Evolutionary conservation across 2,329 filamentous ascomycete species (phyloP), one percentile per base, ranked within the genome.

Genomic region (Nannizziopsis arthrosporioides): DNA sequence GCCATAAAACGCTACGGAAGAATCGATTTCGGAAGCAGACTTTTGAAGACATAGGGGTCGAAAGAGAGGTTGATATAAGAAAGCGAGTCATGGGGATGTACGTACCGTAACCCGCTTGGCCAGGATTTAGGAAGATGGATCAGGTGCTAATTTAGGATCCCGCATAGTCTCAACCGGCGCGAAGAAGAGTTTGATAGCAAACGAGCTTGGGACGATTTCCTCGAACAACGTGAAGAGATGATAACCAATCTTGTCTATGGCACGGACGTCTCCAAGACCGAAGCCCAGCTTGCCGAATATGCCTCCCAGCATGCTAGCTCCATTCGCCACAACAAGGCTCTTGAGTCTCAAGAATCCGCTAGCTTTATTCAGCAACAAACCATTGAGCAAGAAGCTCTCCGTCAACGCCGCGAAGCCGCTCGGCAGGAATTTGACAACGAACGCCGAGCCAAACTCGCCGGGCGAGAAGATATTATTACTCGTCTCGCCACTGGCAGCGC

Each of bases 41-140:
- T 48, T 98, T 96, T 62, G 84, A 81, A 53, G 89, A 96, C 66
- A 75, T 98, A 35, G 68, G 77, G 36, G 82, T 96, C 5, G 90
- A 96, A 74, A 77, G 89, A 49, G 92, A 98, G 68, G 87, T 95
- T 14, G 92, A 98, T 67, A 87, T 96, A 51, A 76, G 92, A 47
- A 78, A 81, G 51, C 76, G 85, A 48, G 86, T 96, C 1, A 81
- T 81, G 57, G 68, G 68, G 46, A 71, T 73, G 70, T 76, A 66
- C 47, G 68, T 59, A 47, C 7, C 11, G 5, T 10, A 8, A 5
- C n/a, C 22, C 17, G 5, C 27, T 19, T 27, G 19, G 14, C 14
- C 11, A 32, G 22, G 6, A 15, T 5, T 5, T 7, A 36, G 19
- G n/a, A 45, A n/a, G 17, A 18, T 7, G 38, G 32, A 48, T 10